Percentiles rank a stretch among this genome's conserved stretches.
phyloP scores from a whole-genome alignment of 768 basidiomycete genomes.

The Hypholoma sublateritium region DNA sequence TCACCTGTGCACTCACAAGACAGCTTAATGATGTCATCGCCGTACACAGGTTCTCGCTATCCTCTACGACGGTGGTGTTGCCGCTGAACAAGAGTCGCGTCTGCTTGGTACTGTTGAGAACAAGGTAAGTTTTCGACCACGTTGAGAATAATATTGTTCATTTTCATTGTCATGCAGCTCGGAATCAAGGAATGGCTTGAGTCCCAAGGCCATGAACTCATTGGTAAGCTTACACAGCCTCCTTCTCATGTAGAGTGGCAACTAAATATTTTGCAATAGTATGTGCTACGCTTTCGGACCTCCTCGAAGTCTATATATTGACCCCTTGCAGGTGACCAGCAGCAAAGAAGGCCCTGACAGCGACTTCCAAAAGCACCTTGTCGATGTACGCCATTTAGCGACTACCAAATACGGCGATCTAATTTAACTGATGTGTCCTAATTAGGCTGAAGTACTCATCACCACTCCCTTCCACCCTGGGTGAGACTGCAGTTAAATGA shows the following conservation, averaged over 20 bases:
- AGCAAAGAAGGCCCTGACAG: slow-evolving; percentile 83
- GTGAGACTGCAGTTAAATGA: slow-evolving; percentile 17
- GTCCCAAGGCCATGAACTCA: slow-evolving; percentile 70
- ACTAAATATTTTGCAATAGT: background rate
- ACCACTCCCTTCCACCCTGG: slow-evolving; percentile 88
- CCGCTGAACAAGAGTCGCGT: slow-evolving; percentile 69
- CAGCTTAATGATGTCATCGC: slow-evolving; percentile 12
- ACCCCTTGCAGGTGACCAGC: slow-evolving; percentile 56
- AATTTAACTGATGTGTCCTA: slow-evolving; percentile 10
- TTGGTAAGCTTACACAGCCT: slow-evolving; percentile 44
- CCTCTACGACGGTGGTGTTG: slow-evolving; percentile 66
- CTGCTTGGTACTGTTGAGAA: slow-evolving; percentile 83
- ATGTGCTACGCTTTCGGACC: background rate
- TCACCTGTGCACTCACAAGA: background rate
- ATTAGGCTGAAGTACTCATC: slow-evolving; percentile 75
- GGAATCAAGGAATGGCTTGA: slow-evolving; percentile 71
- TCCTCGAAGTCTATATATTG: background rate
- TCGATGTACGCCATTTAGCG: slow-evolving; percentile 51
- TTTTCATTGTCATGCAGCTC: slow-evolving; percentile 43
- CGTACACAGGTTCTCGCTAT: slow-evolving; percentile 63
- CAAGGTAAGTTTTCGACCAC: slow-evolving; percentile 40
- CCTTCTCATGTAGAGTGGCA: background rate
- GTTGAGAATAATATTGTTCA: background rate
- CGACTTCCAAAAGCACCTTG: slow-evolving; percentile 80
- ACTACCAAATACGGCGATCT: background rate